phyloP scores from a whole-genome alignment of 345 rosid species.

The Turnera subulata region DNA sequence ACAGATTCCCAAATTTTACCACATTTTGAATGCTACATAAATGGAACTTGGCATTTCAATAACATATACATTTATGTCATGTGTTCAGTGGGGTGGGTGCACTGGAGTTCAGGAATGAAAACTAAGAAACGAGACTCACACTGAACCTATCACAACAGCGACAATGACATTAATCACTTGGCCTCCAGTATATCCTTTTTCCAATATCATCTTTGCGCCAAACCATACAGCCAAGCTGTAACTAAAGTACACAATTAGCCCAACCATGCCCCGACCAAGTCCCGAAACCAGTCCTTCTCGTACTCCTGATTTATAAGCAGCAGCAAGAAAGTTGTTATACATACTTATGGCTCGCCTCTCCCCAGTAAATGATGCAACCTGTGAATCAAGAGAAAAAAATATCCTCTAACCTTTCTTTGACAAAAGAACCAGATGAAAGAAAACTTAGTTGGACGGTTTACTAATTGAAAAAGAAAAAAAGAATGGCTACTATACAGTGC shows the following conservation, averaged over 20 bases:
- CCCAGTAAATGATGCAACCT: conserved; percentile 78
- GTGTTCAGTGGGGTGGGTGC: too few species aligned
- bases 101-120: not conserved
- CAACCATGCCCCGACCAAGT: conserved; percentile 48
- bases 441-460: not conserved
- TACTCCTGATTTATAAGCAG: conserved; percentile 51
- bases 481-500: too few species aligned
- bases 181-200: conserved; percentile 61
- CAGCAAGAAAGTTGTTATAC: conserved; percentile 47
- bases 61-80: not conserved
- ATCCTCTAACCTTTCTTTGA: not conserved
- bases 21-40: too few species aligned
- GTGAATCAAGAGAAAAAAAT: conserved; percentile 1
- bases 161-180: conserved; percentile 50
- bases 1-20: too few species aligned
- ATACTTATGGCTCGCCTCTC: conserved; percentile 46
- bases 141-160: conserved; percentile 62
- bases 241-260: conserved; percentile 45
- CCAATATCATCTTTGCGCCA: conserved; percentile 55
- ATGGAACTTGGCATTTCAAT: not conserved
- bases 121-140: conserved; percentile 41
- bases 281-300: conserved; percentile 59
- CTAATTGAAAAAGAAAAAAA: too few species aligned
- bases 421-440: not conserved
- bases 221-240: conserved; percentile 64